Base-by-base conservation (phyloP, 768 basidiomycete species). In the Mycena maculata region DNA sequence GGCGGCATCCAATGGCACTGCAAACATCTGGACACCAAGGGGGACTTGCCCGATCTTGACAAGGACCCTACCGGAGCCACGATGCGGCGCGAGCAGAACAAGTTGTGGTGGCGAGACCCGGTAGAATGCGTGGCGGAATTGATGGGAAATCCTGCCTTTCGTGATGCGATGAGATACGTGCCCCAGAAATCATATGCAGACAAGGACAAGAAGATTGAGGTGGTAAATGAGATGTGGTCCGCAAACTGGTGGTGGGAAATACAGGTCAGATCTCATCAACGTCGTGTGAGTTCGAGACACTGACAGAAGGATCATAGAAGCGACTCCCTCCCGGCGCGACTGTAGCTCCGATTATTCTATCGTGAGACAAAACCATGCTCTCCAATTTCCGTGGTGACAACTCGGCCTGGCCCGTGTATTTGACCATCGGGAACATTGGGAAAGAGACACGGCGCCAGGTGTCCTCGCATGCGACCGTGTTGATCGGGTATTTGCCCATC, bases 401-500 rank as follows among this genome's bases (percentile, higher is more conserved):
- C 67, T 53, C 60, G 27, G 76, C 76, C 16, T 80, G 76, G 74
- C 78, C 80, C 3, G 74, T 81, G 0, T 81, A 82, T 60, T 39
- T 80, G 1, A 74, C 77, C 4, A 72, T 81, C 41, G 77, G 76
- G 2, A 80, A 82, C 36, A 71, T 80, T 13, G 38, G 55, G 0
- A 80, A 78, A 60, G 52, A 63, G 4, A 63, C 73, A 7, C 74
- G 71, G 0, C 63, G 77, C 0, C 44, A 77, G 50, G 72, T 75
- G 0, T 74, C 75, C 0, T 38, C 60, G n/a, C 74, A 72, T n/a
- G 79, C 77, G 0, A 71, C 64, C 3, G 58, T 79, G 2, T 70
- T 81, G 0, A 30, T 83, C 1, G 81, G 74, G 4, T 81, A 81
- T 50, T 62, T 82, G 1, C 79, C 81, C 4, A 72, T 78, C 3